Evolutionary conservation across 768 basidiomycete species (phyloP), one percentile per base, ranked within the genome.

Genomic region (Pleurotus platypus): DNA sequence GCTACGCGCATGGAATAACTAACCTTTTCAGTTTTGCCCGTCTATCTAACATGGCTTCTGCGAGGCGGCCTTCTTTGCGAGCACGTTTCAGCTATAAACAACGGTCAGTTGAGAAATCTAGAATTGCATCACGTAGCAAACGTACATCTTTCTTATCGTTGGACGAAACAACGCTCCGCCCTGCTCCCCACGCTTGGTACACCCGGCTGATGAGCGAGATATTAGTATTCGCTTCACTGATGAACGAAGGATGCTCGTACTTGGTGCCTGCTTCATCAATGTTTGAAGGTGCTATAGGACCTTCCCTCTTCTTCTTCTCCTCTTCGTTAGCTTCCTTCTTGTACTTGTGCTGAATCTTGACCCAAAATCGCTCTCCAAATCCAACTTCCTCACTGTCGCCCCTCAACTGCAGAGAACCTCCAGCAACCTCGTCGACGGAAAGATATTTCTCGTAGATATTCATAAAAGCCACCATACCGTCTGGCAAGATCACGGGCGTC

Each of bases 361-460:
- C 82, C 83, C 86, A 90, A 69, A 94, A 97, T 11, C 91, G 79
- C 66, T 96, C 93, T 47, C 79, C 75, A 66, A 94, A 94, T 3
- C 90, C 93, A 24, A 92, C 87, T 61, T 86, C 85, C 54, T 94
- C 91, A 61, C 85, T 88, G 66, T 97, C 94, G 8, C 89, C 92
- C 54, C 94, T 78, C 37, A 96, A 75, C 56, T 87, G 80, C 55
- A 95, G 69, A 39, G 82, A 70, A 1, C 92, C 92, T 18, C 94
- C 92, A 6, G 93, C 92, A 26, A 90, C 85, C 64, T 94, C 91
- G 63, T 96, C 94, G 43, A 95, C 75, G 51, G 84, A 71, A 45
- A 97, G 80, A 69, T 91, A 94, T 66, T 88, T 95, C 67, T 94
- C 92, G 65, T 95, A 94, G 8, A 91, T 78, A 70, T 87, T 93